phyloP scores from a whole-genome alignment of 495 filamentous ascomycete species.

The Trichoderma asperelloides region DNA sequence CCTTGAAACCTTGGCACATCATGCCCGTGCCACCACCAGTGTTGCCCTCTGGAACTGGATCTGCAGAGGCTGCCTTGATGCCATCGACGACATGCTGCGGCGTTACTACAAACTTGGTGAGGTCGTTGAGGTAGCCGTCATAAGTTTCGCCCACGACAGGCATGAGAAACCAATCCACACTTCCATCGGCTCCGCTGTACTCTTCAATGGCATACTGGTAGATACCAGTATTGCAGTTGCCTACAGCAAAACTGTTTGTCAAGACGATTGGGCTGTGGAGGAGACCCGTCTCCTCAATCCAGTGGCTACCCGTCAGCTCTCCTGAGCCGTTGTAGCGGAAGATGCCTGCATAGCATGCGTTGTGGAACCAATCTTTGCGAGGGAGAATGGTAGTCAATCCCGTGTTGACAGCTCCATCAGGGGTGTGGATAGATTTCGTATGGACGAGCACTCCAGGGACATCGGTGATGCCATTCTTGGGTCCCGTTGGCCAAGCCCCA shows the following conservation, averaged over 20 bases:
- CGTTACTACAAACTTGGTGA: conserved; percentile 31
- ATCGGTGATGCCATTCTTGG: conserved; percentile 42
- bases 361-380: conserved; percentile 36
- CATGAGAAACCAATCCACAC: conserved; percentile 38
- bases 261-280: conserved; percentile 41
- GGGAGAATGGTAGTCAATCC: conserved; percentile 47
- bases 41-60: conserved; percentile 39
- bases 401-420: conserved; percentile 23
- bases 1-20: conserved; percentile 43
- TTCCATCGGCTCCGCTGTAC: conserved; percentile 18
- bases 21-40: conserved; percentile 46
- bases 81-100: conserved; percentile 35
- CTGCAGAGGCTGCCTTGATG: conserved; percentile 29
- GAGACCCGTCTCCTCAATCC: conserved; percentile 45
- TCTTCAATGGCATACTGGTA: conserved; percentile 40
- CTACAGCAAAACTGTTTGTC: conserved; percentile 42
- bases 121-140: conserved; percentile 41
- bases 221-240: conserved; percentile 37
- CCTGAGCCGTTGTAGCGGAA: conserved; percentile 49
- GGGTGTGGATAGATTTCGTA: conserved; percentile 33
- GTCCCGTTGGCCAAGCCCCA: conserved; percentile 29
- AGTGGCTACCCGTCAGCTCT: conserved; percentile 44
- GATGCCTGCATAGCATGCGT: conserved; percentile 39
- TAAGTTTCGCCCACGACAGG: conserved; percentile 47
- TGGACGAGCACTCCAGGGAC: conserved; percentile 40